These are phyloP conservation scores for Penicillium olsonii DNA, from an alignment of 2,329 filamentous ascomycete genomes.

Conservation along the genomic window DNA sequence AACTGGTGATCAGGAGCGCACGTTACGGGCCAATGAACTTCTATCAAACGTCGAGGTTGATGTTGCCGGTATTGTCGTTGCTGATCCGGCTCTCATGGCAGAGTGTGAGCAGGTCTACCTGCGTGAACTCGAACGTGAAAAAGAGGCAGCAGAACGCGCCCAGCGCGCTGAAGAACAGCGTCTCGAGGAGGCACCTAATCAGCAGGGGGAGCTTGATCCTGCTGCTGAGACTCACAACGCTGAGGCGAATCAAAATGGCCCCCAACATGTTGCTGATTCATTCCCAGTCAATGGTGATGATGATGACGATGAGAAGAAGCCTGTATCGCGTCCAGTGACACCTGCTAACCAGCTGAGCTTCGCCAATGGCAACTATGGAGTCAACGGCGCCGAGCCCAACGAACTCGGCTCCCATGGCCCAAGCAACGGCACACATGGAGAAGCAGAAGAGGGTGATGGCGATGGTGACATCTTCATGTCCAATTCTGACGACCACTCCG, in stretches of 20 bases:
- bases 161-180: conserved; percentile 39
- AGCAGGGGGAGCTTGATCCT: conserved; percentile 32
- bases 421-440: conserved; percentile 58
- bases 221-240: conserved; percentile 52
- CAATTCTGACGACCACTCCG: conserved; percentile 48
- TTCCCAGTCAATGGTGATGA: conserved; percentile 47
- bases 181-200: conserved; percentile 13
- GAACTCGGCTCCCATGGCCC: conserved; percentile 43
- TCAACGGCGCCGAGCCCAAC: conserved; percentile 43
- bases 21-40: conserved; percentile 87
- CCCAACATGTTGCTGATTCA: conserved; percentile 64
- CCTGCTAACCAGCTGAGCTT: conserved; percentile 56
- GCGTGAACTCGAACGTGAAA: conserved; percentile 70
- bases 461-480: conserved; percentile 65
- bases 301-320: conserved; percentile 35
- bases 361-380: conserved; percentile 57
- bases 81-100: conserved; percentile 61
- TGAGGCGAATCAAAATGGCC: conserved; percentile 54
- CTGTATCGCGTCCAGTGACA: conserved; percentile 55
- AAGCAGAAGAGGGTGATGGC: conserved; percentile 29
- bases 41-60: conserved; percentile 93
- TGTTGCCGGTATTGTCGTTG: conserved; percentile 71
- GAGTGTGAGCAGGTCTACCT: conserved; percentile 83
- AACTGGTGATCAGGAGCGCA: conserved; percentile 77
- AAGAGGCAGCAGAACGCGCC: conserved; percentile 60